Evolutionary conservation across 257 asterid species (phyloP).

Genomic region (Euphrasia confusa): DNA sequence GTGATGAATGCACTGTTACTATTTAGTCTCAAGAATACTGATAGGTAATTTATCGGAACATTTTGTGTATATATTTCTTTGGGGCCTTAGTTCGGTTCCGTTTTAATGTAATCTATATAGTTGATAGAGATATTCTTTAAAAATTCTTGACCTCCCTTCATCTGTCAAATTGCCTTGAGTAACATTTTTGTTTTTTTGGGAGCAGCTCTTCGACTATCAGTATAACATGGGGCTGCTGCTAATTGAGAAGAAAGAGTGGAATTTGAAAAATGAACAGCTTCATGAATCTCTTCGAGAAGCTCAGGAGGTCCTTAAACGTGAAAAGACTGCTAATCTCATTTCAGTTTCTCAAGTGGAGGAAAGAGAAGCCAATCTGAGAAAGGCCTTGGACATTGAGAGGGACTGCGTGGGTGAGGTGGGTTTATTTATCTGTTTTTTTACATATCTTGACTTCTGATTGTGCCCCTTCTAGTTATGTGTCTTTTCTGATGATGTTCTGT

Average conservation of each 20-base stretch:
- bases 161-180: background rate
- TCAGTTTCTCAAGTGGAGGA: conserved; percentile 71
- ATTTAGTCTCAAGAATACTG: background rate
- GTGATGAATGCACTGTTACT: background rate
- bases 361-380: conserved; percentile 66
- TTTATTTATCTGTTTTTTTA: background rate
- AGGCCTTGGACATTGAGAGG: conserved; percentile 60
- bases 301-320: conserved; percentile 72
- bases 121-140: background rate
- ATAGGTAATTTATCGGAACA: background rate
- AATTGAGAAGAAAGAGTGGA: conserved; percentile 86
- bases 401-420: conserved; percentile 66
- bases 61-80: background rate
- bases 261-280: conserved; percentile 54
- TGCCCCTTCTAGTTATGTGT: background rate
- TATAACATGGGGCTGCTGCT: conserved; percentile 83
- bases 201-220: conserved; percentile 81
- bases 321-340: conserved; percentile 58
- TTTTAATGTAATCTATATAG: background rate
- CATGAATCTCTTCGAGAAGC: conserved; percentile 55
- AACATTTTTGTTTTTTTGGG: background rate
- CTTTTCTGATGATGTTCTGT: conserved; percentile 19
- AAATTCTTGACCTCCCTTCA: background rate
- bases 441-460: background rate
- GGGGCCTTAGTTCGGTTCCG: background rate